phyloP scores from a whole-genome alignment of 2,329 filamentous ascomycete species.

The Diaporthe caulivora region DNA sequence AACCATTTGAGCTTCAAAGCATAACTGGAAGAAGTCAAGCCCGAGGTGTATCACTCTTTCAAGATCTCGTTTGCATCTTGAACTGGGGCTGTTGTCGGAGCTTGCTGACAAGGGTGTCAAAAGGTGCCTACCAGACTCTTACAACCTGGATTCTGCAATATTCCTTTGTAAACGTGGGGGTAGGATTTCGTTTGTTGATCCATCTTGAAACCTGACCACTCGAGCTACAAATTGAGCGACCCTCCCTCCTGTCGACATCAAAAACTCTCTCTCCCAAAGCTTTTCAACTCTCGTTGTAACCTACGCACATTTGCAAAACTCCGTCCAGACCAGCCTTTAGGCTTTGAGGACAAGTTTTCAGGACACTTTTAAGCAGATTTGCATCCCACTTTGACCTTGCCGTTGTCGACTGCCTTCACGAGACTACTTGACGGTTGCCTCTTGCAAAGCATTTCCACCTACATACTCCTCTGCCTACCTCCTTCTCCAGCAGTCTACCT shows the following conservation, averaged over 20 bases:
- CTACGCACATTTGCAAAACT: not conserved
- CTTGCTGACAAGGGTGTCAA: not conserved
- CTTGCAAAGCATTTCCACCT: not conserved
- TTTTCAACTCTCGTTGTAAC: no score
- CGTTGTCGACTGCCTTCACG: not conserved
- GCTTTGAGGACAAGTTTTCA: not conserved
- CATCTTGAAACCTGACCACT: not conserved
- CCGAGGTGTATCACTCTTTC: no score
- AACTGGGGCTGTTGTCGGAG: no score
- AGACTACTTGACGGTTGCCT: not conserved
- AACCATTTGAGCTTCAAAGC: fast-evolving
- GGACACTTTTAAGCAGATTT: fast-evolving
- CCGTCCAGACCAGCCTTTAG: no score
- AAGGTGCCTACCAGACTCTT: no score
- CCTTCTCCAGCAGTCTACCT: not conserved
- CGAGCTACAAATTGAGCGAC: not conserved
- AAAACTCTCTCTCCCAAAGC: not conserved
- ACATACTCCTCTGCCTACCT: not conserved
- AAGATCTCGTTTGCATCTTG: not conserved
- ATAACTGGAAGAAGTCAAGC: not conserved
- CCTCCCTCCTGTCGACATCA: no score
- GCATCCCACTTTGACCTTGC: not conserved
- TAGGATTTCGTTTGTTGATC: not conserved
- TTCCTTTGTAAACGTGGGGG: not conserved
- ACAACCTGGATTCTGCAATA: not conserved